Base-by-base conservation (phyloP, 176 grass and related monocot species). In the Coix lacrymajobi region DNA sequence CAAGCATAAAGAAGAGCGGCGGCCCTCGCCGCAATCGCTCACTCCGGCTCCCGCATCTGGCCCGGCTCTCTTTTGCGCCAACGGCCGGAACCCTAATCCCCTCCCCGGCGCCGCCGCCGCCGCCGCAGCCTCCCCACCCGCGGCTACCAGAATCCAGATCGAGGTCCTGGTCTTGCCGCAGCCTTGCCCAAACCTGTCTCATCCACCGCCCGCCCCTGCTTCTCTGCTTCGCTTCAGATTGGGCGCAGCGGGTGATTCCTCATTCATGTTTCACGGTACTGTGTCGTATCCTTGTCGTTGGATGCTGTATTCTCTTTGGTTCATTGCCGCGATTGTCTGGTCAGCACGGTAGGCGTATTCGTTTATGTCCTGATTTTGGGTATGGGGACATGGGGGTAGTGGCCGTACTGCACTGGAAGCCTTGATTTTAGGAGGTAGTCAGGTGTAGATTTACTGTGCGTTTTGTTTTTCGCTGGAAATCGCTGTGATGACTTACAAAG, bases 71-170 rank as follows among this genome's bases (percentile, higher is more conserved):
- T 19, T 14, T 24, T 17, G 13, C 60, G 41, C 40, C 62, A 6
- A 49, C 67, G 64, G 73, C 40, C 26, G 34, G 63, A 85, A 85
- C 65, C 88, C 88, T 89, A 86, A 22, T 48, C 65, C 24, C 49
- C 43, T 71, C 71, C 64, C 83, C 63, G 19, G 69, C 16, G 15
- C 30, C 44, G 1, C 1, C 26, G 11, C 40, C 31, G 56, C 48
- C 20, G 22, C 28, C 25, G 4, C 3, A 6, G 24, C 60, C 25
- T 0, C 4, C 11, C 0, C 46, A 12, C 49, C 22, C 22, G 2
- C 54, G 54, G 2, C 54, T 0, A 58, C 22, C 54, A 25, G 54
- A 58, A 24, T 58, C 54, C 52, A 24, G 51, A 54, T 54, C 51
- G 51, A 56, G 8, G 20, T n/a, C 9, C 22, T 54, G 3, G 11